These are phyloP conservation scores for Leptographium lundbergii DNA, from an alignment of 2,329 filamentous ascomycete genomes.

Conservation along the genomic window DNA sequence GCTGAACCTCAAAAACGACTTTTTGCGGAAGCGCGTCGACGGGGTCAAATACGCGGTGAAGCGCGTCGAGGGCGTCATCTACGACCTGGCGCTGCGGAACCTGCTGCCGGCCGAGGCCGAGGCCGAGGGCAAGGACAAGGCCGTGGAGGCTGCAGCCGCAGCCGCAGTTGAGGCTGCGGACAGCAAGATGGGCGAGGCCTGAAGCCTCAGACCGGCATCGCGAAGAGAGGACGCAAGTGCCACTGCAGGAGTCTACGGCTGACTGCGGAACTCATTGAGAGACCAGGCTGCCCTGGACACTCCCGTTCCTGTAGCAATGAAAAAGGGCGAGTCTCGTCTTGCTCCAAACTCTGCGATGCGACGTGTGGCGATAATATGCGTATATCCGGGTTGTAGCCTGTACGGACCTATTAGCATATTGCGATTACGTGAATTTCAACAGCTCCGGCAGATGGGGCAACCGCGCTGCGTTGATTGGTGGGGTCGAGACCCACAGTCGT, in stretches of 20 bases:
- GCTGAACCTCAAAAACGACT: conserved; percentile 94
- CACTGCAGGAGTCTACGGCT: too few relatives aligned
- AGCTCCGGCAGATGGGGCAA: neutral
- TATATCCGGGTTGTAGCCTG: neutral
- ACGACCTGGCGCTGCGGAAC: conserved; percentile 81
- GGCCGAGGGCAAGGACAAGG: neutral
- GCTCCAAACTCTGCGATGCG: neutral
- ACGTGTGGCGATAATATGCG: neutral
- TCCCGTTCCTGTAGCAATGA: neutral
- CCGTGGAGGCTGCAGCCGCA: neutral
- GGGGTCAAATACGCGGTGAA: conserved; percentile 96
- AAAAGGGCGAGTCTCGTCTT: neutral
- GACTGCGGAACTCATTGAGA: neutral
- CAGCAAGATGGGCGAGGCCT: conserved; percentile 8
- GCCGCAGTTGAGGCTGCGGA: neutral
- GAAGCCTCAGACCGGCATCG: neutral
- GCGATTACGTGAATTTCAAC: neutral
- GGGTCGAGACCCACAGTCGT: neutral
- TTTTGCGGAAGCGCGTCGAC: conserved; percentile 74
- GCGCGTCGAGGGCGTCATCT: conserved; percentile 96
- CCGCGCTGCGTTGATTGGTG: neutral
- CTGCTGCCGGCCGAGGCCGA: conserved; percentile 44
- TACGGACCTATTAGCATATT: too few relatives aligned
- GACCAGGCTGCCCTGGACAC: neutral
- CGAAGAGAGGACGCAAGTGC: too few relatives aligned